A percentile compares a stretch with the other conserved stretches of the same genome.
phyloP scores from a whole-genome alignment of 2,329 filamentous ascomycete genomes.

The Trichophyton simii region DNA sequence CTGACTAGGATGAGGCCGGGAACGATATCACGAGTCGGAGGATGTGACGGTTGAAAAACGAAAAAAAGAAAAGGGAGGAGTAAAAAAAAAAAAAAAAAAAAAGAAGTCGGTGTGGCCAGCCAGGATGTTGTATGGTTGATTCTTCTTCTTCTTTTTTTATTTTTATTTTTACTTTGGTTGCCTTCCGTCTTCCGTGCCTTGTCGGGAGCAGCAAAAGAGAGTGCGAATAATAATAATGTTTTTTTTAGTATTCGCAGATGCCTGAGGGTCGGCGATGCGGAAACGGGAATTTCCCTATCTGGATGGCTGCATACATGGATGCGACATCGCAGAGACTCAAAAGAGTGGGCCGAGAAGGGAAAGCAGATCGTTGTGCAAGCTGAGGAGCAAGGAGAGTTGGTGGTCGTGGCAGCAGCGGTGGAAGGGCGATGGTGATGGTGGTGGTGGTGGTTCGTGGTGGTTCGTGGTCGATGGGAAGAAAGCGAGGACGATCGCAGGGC shows the following conservation, averaged over 20 bases:
- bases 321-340: neutral
- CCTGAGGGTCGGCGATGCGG: neutral
- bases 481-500: neutral
- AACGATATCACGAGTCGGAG: too few relatives aligned
- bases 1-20: neutral
- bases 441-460: neutral
- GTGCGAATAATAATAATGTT: too few relatives aligned
- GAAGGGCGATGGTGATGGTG: neutral
- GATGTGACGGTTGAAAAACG: neutral
- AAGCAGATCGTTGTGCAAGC: neutral
- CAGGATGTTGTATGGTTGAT: neutral
- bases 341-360: conserved; percentile 1
- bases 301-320: conserved; percentile 3
- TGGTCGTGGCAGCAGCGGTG: neutral
- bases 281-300: conserved; percentile 1
- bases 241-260: neutral
- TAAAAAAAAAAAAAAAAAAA: neutral
- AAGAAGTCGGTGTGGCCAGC: neutral
- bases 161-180: neutral
- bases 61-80: neutral
- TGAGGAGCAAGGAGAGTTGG: neutral
- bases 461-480: neutral
- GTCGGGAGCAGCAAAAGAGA: neutral
- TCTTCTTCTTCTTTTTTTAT: too few relatives aligned
- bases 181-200: neutral